Evolutionary conservation across 345 rosid species (phyloP), one percentile per base, ranked within the genome.

Genomic region (Microcos paniculata): DNA sequence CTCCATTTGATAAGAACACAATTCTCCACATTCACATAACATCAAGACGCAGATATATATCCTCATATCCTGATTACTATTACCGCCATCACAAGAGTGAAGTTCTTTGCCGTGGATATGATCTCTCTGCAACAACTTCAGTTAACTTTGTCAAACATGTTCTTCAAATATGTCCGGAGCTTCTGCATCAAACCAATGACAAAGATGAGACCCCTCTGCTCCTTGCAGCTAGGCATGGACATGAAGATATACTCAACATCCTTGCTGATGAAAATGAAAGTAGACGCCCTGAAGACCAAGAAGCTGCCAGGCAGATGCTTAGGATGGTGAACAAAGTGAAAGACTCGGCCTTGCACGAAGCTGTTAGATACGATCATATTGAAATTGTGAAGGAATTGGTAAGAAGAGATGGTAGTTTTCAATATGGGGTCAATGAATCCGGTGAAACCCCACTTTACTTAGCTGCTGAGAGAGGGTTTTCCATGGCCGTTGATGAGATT

Each of bases 291-390:
- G 21, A 68, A 3, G 80, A 72, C 42, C 24, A 40, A 28, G 81
- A 77, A 57, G 62, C 48, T 6, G 16, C 12, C 12, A 64, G 53
- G 45, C 24, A 8, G 18, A 40, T 77, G 79, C 62, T 78, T 61
- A 8, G 16, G 77, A 77, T 48, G 74, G 28, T 11, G 6, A 82
- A 53, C 71, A 30, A 40, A 26, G 57, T 19, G 45, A 69, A 74
- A 43, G 72, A 73, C 66, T 67, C 80, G 2, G 78, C 80, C 40
- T 53, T 81, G 58, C 84, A 82, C n/a, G 80, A 75, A 71, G 79
- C 81, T 0, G 79, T 66, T 16, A 61, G 77, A 14, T 42, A 64
- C 28, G 35, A 43, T 65, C 74, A 82, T 11, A 24, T 70, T 49
- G 42, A 58, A 12, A 79, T 81, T 42, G 81, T 65, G 57, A 49